These are phyloP conservation scores for Pseudocercospora vitis DNA, from an alignment of 2,329 filamentous ascomycete species.

Conservation along the genomic window DNA sequence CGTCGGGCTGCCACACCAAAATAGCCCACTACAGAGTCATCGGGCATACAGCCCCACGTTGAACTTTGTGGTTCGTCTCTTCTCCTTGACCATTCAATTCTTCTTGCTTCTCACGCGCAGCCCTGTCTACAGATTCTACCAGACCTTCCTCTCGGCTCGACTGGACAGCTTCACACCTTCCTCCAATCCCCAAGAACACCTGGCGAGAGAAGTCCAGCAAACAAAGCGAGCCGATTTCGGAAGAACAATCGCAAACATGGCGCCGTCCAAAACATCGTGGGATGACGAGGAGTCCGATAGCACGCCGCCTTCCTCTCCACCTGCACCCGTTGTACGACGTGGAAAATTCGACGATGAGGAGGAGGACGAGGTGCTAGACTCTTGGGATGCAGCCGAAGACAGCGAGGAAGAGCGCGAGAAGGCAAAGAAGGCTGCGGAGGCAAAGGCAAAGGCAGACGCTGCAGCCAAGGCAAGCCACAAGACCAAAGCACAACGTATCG, in stretches of 20 bases:
- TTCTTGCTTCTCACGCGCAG: background rate
- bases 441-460: conserved; percentile 84
- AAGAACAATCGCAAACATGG: conserved; percentile 37
- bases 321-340: conserved; percentile 48
- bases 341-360: conserved; percentile 92
- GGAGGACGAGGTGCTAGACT: conserved; percentile 84
- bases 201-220: background rate
- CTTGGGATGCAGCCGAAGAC: conserved; percentile 96
- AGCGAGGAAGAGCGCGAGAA: conserved; percentile 97
- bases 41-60: background rate
- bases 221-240: conserved; percentile 17
- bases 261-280: conserved; percentile 36
- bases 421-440: conserved; percentile 79
- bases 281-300: conserved; percentile 58
- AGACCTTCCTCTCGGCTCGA: background rate
- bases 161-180: background rate
- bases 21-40: too few species aligned
- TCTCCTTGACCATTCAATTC: background rate
- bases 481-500: conserved; percentile 79
- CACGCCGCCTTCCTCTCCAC: conserved; percentile 50
- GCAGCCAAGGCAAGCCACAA: conserved; percentile 90
- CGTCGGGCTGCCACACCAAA: too few species aligned
- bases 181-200: background rate
- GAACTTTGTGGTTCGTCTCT: background rate
- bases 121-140: background rate